phyloP scores from a whole-genome alignment of 306 rosid genomes.

The Castanea mollissima region DNA sequence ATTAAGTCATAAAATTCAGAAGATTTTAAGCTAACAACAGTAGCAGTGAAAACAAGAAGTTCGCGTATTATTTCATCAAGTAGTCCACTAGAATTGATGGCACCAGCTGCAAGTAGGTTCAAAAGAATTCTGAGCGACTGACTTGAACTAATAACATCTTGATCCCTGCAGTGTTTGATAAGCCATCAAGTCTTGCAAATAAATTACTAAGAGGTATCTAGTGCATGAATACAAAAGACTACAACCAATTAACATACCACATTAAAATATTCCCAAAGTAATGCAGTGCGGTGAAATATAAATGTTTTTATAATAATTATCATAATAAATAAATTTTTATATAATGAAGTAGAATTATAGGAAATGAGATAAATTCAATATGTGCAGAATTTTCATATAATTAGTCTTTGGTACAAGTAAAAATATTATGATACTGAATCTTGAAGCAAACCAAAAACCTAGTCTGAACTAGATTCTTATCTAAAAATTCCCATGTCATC shows the following conservation, averaged over 20 bases:
- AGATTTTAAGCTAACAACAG: conserved; percentile 52
- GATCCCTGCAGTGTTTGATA: conserved; percentile 54
- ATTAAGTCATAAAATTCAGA: conserved; percentile 59
- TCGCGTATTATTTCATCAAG: conserved; percentile 67
- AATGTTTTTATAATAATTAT: neutral
- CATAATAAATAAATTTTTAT: neutral
- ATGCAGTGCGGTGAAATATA: neutral
- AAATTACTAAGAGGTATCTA: neutral
- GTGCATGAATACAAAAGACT: neutral
- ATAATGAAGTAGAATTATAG: neutral
- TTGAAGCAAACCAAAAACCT: neutral
- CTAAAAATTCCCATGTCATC: neutral
- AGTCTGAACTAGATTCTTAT: neutral
- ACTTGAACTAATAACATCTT: conserved; percentile 50
- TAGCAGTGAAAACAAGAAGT: conserved; percentile 62
- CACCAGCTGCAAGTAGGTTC: conserved; percentile 78
- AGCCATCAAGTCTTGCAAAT: conserved; percentile 14
- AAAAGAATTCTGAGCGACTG: conserved; percentile 80
- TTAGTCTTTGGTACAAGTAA: neutral
- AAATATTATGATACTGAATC: neutral
- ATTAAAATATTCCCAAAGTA: neutral
- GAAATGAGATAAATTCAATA: neutral
- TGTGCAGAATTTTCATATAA: neutral
- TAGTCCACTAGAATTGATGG: conserved; percentile 52
- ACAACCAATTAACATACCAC: neutral